These are phyloP conservation scores for Cardamine occulta DNA, from an alignment of 345 rosid species.

Conservation along the genomic window DNA sequence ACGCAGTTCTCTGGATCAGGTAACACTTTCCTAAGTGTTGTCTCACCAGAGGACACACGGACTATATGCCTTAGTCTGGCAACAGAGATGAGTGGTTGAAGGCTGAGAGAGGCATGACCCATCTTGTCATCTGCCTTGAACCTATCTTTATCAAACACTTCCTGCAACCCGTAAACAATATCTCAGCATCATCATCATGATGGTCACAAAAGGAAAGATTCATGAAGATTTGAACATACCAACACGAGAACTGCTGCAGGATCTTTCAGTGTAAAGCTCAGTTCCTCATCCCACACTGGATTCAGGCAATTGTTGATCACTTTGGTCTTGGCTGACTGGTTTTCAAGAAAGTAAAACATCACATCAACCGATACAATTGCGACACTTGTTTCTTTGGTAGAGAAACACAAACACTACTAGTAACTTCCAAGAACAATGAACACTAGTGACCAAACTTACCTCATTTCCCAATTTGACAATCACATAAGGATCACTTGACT, in stretches of 20 bases:
- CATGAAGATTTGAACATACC: slow-evolving; percentile 48
- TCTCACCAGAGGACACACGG: slow-evolving; percentile 70
- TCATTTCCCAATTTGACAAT: slow-evolving; percentile 82
- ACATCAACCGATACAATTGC: slow-evolving; percentile 17
- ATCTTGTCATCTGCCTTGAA: slow-evolving; percentile 99
- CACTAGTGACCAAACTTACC: slow-evolving; percentile 42
- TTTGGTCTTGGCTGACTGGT: slow-evolving; percentile 86
- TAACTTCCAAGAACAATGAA: background rate
- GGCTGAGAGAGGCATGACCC: slow-evolving; percentile 87
- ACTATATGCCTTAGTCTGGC: slow-evolving; percentile 78
- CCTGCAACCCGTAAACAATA: slow-evolving; percentile 52
- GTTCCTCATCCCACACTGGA: slow-evolving; percentile 97
- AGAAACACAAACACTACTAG: slow-evolving; percentile 13
- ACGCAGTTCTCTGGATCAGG: slow-evolving; percentile 85
- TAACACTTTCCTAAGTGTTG: slow-evolving; percentile 73
- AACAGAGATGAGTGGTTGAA: slow-evolving; percentile 85
- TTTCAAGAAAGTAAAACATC: slow-evolving; percentile 26
- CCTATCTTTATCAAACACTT: slow-evolving; percentile 94
- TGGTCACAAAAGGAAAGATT: slow-evolving; percentile 13
- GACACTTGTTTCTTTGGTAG: background rate
- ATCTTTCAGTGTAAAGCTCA: slow-evolving; percentile 69
- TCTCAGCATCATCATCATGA: slow-evolving; percentile 22
- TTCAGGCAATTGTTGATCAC: slow-evolving; percentile 90
- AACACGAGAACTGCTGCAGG: slow-evolving; percentile 66
- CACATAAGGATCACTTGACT: slow-evolving; percentile 96